These are phyloP conservation scores for Primulina tabacum DNA, from an alignment of 257 asterid species.

Conservation along the genomic window DNA sequence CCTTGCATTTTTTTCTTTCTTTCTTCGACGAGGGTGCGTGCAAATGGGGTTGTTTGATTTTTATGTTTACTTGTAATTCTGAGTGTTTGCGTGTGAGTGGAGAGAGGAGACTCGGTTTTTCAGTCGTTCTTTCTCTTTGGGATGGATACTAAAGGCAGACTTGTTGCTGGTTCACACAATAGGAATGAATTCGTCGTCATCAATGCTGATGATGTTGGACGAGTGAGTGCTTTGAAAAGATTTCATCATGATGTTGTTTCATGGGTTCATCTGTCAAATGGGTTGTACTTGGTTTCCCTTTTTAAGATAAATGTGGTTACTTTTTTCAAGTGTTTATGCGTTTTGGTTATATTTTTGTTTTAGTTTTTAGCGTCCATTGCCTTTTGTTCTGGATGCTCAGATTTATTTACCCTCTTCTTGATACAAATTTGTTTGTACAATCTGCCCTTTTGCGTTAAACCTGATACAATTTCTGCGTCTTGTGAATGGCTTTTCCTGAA, in stretches of 20 bases:
- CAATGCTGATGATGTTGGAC: constrained; percentile 63
- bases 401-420: constrained; percentile 6
- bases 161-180: constrained; percentile 56
- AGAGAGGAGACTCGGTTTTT: background rate
- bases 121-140: background rate
- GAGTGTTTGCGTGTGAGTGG: constrained; percentile 5
- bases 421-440: background rate
- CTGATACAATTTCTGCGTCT: background rate
- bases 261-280: background rate
- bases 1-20: constrained; percentile 7
- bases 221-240: constrained; percentile 30
- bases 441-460: background rate
- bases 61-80: constrained; percentile 15
- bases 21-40: constrained; percentile 26
- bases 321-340: background rate
- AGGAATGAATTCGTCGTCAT: constrained; percentile 57
- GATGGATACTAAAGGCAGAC: constrained; percentile 57
- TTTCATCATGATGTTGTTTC: background rate
- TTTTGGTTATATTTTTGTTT: constrained; percentile 12
- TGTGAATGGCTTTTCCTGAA: constrained; percentile 8
- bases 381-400: constrained; percentile 20
- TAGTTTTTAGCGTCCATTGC: constrained; percentile 17
- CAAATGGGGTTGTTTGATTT: background rate
- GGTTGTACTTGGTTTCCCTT: background rate
- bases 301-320: background rate